phyloP scores from a whole-genome alignment of 106 monocot genomes.

The Apostasia shenzhenica region DNA sequence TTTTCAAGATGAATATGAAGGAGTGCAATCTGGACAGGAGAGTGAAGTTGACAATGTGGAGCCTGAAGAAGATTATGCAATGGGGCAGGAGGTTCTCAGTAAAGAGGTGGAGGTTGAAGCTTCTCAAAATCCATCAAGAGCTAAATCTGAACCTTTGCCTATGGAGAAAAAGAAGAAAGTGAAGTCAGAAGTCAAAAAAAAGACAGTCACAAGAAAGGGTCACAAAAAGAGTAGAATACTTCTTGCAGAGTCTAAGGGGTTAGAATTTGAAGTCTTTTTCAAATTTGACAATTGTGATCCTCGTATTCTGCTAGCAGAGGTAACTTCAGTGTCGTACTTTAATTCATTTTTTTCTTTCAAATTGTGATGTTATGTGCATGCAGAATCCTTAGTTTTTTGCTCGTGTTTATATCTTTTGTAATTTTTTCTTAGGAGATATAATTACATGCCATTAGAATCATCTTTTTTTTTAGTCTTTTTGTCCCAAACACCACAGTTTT shows the following conservation, averaged over 20 bases:
- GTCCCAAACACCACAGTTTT: no score
- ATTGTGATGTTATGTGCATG: no score
- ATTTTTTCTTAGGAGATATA: no score
- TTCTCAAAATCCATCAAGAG: conserved; percentile 16
- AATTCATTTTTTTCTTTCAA: no score
- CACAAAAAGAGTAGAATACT: conserved; percentile 30
- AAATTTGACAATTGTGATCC: conserved; percentile 33
- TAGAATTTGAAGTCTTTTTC: conserved; percentile 59
- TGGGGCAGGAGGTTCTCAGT: conserved; percentile 15
- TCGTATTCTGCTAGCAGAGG: conserved; percentile 75
- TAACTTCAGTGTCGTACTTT: conserved; percentile 14
- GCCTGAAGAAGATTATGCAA: conserved; percentile 28
- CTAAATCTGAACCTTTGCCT: not conserved
- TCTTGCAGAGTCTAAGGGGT: conserved; percentile 19
- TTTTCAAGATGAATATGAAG: conserved; percentile 31
- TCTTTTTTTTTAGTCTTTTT: no score
- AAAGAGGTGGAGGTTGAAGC: conserved; percentile 11
- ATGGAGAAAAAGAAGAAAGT: conserved; percentile 2
- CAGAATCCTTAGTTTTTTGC: no score
- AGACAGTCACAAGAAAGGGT: not conserved
- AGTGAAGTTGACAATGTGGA: conserved; percentile 45
- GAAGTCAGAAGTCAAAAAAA: conserved; percentile 9
- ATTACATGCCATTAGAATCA: no score
- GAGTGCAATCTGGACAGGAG: conserved; percentile 34
- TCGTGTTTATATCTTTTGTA: no score